phyloP scores from a whole-genome alignment of 805 yeast genomes.

The Schwanniomyces yamadae region DNA sequence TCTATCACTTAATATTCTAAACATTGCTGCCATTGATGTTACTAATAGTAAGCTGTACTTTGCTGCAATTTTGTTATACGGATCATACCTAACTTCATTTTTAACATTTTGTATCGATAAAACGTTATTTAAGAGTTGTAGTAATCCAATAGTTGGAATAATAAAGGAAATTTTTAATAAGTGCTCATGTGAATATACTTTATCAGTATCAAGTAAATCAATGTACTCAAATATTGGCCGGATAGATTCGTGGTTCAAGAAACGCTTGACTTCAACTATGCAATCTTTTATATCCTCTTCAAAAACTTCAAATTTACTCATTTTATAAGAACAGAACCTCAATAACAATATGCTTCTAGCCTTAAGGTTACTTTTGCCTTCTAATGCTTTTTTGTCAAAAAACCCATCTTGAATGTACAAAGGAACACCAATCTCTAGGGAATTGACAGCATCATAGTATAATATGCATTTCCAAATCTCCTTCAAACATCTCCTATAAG shows the following conservation, averaged over 20 bases:
- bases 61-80: not conserved
- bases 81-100: not conserved
- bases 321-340: not conserved
- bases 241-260: too few relatives aligned
- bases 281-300: not conserved
- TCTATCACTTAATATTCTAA: not conserved
- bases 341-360: not conserved
- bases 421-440: slow-evolving; percentile 1
- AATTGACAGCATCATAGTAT: slow-evolving; percentile 1
- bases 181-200: not conserved
- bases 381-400: not conserved
- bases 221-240: not conserved
- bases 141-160: not conserved
- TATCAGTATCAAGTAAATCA: not conserved
- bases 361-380: not conserved
- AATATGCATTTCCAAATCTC: slow-evolving; percentile 4
- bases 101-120: not conserved
- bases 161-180: not conserved
- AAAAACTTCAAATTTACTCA: not conserved
- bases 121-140: not conserved
- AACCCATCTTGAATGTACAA: not conserved
- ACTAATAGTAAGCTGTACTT: not conserved
- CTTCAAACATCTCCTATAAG: slow-evolving; percentile 1
- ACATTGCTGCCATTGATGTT: not conserved
- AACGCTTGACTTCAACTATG: not conserved